Evolutionary conservation across 129 eudicot species (phyloP), one percentile per base, ranked within the genome.

Genomic region (Ambrosia artemisiifolia): DNA sequence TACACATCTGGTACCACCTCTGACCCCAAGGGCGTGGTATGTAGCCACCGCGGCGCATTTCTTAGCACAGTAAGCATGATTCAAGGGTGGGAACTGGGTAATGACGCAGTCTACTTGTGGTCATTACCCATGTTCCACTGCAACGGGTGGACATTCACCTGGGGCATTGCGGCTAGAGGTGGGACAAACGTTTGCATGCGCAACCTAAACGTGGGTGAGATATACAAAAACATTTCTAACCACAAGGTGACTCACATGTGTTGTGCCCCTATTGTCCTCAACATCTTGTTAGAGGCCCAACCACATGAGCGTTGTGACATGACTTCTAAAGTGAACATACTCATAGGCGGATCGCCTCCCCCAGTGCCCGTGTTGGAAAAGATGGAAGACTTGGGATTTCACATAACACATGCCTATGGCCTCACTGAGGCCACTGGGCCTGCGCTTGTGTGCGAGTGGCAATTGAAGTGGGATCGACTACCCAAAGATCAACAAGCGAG

Each of bases 1-100:
- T 88, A 88, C 75, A 88, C 94, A 0, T 88, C 90, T 0, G 94
- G 94, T n/a, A 82, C 94, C 20, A 88, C 94, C 8, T 85, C 87
- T 7, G 82, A 69, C 0, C 88, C 94, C 0, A 85, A 88, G 19
- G 94, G 94, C 0, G 94, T 80, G 43, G 90, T 88, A 0, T 83
- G 78, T 53, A 84, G 90, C 69, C 94, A 88, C 65, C 81, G 90
- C 1, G 94, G 90, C 3, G 83, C 88, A 16, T 85, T 72, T 67
- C 17, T 88, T 16, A 82, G 81, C 78, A 76, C 94, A 2, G 63
- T 88, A 64, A 78, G 83, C 62, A 51, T 78, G 66, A 71, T 85
- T 16, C 78, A 82, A 36, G 84, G 85, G 0, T 82, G 85, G 85
- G 85, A 81, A 20, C 75, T 88, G 83, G 68, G 81, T 5, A 77